Base-by-base conservation (phyloP, 75 land plant species). In the Gnetum montanum region DNA sequence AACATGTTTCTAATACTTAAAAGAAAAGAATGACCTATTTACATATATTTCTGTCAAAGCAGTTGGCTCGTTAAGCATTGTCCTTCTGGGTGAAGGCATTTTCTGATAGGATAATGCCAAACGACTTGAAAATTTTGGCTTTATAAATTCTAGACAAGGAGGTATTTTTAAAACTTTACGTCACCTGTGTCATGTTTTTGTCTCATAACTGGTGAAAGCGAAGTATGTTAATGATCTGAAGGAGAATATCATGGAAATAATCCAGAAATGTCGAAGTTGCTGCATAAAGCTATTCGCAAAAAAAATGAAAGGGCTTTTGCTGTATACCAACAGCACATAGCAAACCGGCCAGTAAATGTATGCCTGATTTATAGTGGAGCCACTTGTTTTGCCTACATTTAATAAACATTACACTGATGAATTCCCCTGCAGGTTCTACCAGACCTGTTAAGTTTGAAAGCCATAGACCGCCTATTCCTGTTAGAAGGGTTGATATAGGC, bases 201-300 rank as follows among this genome's bases (percentile, higher is more conserved):
- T n/a, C n/a, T n/a, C n/a, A n/a, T n/a, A n/a, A n/a, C n/a, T n/a
- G n/a, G n/a, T 8, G 8, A n/a, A 6, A n/a, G n/a, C n/a, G n/a
- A n/a, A n/a, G 10, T 35, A 19, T 58, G 26, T 24, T 66, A 6
- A 28, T n/a, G n/a, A n/a, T n/a, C n/a, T 23, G 31, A 64, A 94
- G 98, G 96, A 7, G 98, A 94, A 55, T 94, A 94, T 66, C 98
- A 94, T 69, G 86, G 96, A 29, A 94, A 94, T 66, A 94, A 94
- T 51, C 98, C 98, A n/a, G 96, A 94, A 62, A 94, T 94, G 98
- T 90, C 98, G 38, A 94, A 94, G 41, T 66, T 94, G 45, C 85
- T 94, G 10, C 98, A 94, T 40, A 94, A 94, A 72, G 98, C 98
- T 43, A 96, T 94, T 48, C 81, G 98, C 25, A 77, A 94, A 50